These are phyloP conservation scores for Sporodiniella umbellata DNA, from an alignment of 371 early-diverging fungal genomes.

Conservation along the genomic window DNA sequence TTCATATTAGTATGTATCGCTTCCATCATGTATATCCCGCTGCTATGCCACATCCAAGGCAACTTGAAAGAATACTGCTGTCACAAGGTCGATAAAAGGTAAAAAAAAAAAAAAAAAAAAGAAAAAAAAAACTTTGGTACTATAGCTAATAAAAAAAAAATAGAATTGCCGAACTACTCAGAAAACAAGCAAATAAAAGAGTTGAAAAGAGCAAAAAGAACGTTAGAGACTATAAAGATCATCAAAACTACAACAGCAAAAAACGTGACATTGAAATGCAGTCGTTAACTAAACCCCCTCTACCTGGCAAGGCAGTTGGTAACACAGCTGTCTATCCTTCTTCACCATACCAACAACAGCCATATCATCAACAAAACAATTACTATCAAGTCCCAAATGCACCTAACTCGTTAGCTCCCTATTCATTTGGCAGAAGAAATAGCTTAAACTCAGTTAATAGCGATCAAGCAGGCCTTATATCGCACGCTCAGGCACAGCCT, in stretches of 20 bases:
- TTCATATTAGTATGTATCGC: conserved; percentile 61
- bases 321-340: neutral
- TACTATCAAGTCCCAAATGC: conserved; percentile 2
- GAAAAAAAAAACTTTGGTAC: neutral
- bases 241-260: conserved; percentile 4
- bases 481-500: conserved; percentile 21
- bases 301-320: conserved; percentile 16
- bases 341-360: neutral
- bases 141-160: too few relatives aligned
- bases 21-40: conserved; percentile 73
- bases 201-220: conserved; percentile 14
- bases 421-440: conserved; percentile 17
- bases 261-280: conserved; percentile 21
- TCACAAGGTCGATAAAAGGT: conserved; percentile 72
- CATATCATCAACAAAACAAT: conserved; percentile 6
- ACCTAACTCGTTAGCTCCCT: neutral
- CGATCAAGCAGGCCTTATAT: conserved; percentile 21
- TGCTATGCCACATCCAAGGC: conserved; percentile 78
- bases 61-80: conserved; percentile 91
- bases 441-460: conserved; percentile 23
- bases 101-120: neutral
- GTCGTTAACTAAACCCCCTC: conserved; percentile 19
- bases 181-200: conserved; percentile 27
- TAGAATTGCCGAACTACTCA: conserved; percentile 29
- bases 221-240: neutral